These are phyloP conservation scores for Umbelopsis ramanniana DNA, from an alignment of 192 early-diverging fungal genomes.

Conservation along the genomic window DNA sequence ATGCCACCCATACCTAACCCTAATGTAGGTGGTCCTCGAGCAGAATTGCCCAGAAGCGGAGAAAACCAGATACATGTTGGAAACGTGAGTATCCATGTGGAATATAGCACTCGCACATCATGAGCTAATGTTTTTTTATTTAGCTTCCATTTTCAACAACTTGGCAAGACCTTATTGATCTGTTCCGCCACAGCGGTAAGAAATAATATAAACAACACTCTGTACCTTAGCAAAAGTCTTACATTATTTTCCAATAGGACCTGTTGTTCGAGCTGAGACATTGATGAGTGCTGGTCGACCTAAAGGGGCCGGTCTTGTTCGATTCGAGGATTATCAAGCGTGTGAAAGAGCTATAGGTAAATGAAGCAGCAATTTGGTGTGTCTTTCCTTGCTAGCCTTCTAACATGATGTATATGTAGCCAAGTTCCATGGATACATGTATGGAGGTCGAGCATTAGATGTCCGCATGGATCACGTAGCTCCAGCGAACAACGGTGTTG, in stretches of 20 bases:
- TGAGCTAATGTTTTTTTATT: background rate
- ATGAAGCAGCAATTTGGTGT: background rate
- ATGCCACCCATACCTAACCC: conserved; percentile 14
- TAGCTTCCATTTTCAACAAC: conserved; percentile 64
- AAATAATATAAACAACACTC: background rate
- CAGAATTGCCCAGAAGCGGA: conserved; percentile 32
- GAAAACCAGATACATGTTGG: conserved; percentile 48
- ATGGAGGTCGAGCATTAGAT: conserved; percentile 53
- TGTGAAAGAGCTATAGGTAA: conserved; percentile 58
- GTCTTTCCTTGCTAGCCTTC: background rate
- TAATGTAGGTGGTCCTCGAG: conserved; percentile 37
- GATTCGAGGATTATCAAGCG: conserved; percentile 51
- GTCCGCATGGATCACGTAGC: conserved; percentile 40
- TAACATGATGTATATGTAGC: conserved; percentile 21
- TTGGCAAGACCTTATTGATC: conserved; percentile 57
- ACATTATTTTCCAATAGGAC: conserved; percentile 22
- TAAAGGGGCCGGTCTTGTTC: conserved; percentile 58
- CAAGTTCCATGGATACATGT: conserved; percentile 55
- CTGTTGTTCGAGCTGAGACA: conserved; percentile 54
- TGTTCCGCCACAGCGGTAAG: conserved; percentile 57
- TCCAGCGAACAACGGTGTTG: background rate
- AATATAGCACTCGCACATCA: background rate
- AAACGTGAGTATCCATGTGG: conserved; percentile 38
- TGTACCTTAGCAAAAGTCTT: background rate
- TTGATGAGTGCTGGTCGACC: conserved; percentile 51